A percentile compares a stretch with the other conserved stretches of the same genome.
These are phyloP conservation scores for Hygrophoropsis aurantiaca DNA, from an alignment of 768 basidiomycete genomes.

Conservation along the genomic window DNA sequence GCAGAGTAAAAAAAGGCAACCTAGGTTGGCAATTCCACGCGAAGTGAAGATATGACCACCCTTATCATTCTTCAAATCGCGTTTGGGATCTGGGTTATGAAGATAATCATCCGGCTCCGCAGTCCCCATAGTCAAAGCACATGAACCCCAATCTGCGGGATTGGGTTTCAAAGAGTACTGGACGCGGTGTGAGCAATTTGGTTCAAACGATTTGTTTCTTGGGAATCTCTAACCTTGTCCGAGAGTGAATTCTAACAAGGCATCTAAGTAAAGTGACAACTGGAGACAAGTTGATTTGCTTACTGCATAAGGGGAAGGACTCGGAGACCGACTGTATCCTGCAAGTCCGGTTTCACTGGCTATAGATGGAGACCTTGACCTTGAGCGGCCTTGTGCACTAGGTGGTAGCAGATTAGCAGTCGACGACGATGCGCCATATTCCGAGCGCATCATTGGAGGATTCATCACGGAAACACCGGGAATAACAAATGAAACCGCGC, in stretches of 20 bases:
- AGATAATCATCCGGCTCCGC: constrained; percentile 65
- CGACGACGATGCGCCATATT: constrained; percentile 26
- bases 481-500: too few species aligned
- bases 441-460: constrained; percentile 22
- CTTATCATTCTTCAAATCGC: constrained; percentile 52
- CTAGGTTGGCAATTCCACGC: constrained; percentile 65
- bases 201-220: neutral
- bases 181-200: neutral
- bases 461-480: constrained; percentile 16
- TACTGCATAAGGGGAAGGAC: constrained; percentile 27
- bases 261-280: neutral
- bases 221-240: constrained; percentile 18
- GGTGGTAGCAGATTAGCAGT: constrained; percentile 19
- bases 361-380: constrained; percentile 15
- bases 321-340: constrained; percentile 18
- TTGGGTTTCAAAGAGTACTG: constrained; percentile 41
- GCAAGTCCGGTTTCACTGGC: constrained; percentile 14
- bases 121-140: constrained; percentile 38
- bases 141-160: constrained; percentile 51
- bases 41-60: constrained; percentile 60
- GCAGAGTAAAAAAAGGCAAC: constrained; percentile 62
- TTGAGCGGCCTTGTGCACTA: constrained; percentile 13
- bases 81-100: constrained; percentile 60
- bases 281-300: neutral
- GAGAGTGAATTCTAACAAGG: constrained; percentile 25